These are phyloP conservation scores for Ceratocystis cubensis DNA, from an alignment of 2,329 filamentous ascomycete genomes.

Conservation along the genomic window DNA sequence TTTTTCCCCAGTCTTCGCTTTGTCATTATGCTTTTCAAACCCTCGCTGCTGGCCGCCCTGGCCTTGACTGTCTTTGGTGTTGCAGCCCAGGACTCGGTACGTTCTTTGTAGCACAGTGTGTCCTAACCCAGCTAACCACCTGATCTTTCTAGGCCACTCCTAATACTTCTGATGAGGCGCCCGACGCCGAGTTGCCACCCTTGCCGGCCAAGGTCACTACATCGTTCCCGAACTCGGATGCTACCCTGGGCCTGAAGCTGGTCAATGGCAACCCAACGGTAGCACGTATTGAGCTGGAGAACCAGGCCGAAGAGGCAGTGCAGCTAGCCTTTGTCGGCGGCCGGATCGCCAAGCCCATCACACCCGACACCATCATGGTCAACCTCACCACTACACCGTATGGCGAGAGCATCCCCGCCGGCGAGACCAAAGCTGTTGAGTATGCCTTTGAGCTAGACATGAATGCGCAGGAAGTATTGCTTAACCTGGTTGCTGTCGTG, in stretches of 20 bases:
- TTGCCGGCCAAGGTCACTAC: slow-evolving; percentile 39
- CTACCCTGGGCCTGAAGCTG: slow-evolving; percentile 79
- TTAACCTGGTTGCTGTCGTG: slow-evolving; percentile 67
- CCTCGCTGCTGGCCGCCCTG: slow-evolving; percentile 58
- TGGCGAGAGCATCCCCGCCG: slow-evolving; percentile 58
- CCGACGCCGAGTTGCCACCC: slow-evolving; percentile 16
- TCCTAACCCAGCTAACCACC: neutral
- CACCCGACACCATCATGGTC: slow-evolving; percentile 47
- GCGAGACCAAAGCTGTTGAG: slow-evolving; percentile 61
- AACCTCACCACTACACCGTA: slow-evolving; percentile 75
- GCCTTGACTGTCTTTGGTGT: slow-evolving; percentile 55
- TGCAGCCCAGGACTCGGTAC: slow-evolving; percentile 33
- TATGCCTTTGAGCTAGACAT: slow-evolving; percentile 84
- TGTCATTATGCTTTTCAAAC: slow-evolving; percentile 58
- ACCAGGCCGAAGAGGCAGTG: slow-evolving; percentile 67
- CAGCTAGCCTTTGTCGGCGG: slow-evolving; percentile 66
- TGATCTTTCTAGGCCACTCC: slow-evolving; percentile 14
- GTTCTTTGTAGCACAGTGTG: neutral
- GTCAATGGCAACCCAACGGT: slow-evolving; percentile 82
- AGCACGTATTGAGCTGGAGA: slow-evolving; percentile 69
- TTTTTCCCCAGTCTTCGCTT: slow-evolving; percentile 17
- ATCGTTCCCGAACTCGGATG: slow-evolving; percentile 56
- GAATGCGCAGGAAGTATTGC: slow-evolving; percentile 75
- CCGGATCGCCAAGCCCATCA: slow-evolving; percentile 48
- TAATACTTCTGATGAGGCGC: slow-evolving; percentile 10